Base-by-base conservation (phyloP, 1,284 basidiomycete genomes). In the Malassezia sp. region DNA sequence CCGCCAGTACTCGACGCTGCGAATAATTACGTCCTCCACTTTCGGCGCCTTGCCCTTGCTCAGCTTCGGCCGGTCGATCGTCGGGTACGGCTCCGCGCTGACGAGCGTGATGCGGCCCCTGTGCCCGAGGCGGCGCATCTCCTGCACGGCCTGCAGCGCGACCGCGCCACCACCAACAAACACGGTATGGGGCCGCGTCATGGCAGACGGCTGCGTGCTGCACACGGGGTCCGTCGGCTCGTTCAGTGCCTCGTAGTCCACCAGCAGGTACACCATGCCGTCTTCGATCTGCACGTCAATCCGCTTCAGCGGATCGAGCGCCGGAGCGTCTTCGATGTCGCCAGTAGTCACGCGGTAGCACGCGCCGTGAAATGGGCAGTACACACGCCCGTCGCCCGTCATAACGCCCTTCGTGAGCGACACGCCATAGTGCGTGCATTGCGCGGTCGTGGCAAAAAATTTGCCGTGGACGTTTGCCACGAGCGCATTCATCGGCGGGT, bases 311-410 rank as follows among this genome's bases (percentile, higher is more conserved):
- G 82, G 80, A 63, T 80, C 76, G 17, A 88, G 82, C 9, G 85
- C 89, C 7, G 89, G 89, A 0, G 87, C 83, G 70, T 95, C 88
- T 76, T 93, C 87, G 45, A 73, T 72, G 42, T 77, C 76, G 33
- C 74, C 73, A 3, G 62, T 66, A 30, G 57, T 59, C 53, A 85
- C 78, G 58, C 84, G 83, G 77, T 90, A 91, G 73, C 86, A 90
- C 28, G 88, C 87, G 73, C 86, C 85, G 70, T 90, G 86, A 85
- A 86, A 90, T 6, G 85, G 85, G 67, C 84, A 71, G 40, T 84
- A 80, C 30, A 90, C 77, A 55, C 84, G 74, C 6, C 84, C 86
- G 62, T 85, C 81, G 23, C 79, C 76, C 8, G 82, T 80, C 40
- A 91, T 75, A 6, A 86, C 80, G 51, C 87, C 88, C 70, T 88